Percentiles rank a stretch among this genome's conserved stretches.
Evolutionary conservation across 2,329 filamentous ascomycete genomes (phyloP).

Genomic region (Penicillium vulpinum): DNA sequence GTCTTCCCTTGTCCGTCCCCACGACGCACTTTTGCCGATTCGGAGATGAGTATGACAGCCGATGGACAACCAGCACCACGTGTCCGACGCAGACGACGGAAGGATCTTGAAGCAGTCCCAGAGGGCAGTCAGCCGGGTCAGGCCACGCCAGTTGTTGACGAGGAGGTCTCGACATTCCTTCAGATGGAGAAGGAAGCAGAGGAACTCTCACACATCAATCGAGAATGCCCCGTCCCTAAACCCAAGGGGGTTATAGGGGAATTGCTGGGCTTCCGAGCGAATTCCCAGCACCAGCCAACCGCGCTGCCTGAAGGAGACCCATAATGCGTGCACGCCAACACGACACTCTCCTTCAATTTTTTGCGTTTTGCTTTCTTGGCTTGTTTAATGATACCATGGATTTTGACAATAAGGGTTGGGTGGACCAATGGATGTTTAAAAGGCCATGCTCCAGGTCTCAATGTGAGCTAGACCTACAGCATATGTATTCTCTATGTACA

Average conservation of each 20-base stretch:
- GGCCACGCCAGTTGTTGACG: slow-evolving; percentile 28
- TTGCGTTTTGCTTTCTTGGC: slow-evolving; percentile 10
- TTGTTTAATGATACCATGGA: slow-evolving; percentile 31
- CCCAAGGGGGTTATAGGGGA: slow-evolving; percentile 75
- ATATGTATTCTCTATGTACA: slow-evolving; percentile 13
- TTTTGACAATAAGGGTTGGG: slow-evolving; percentile 10
- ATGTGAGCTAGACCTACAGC: slow-evolving; percentile 7
- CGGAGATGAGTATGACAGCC: slow-evolving; percentile 45
- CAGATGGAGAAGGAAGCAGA: slow-evolving; percentile 45
- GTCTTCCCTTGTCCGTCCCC: slow-evolving; percentile 87
- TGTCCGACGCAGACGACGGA: slow-evolving; percentile 39
- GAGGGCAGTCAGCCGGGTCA: slow-evolving; percentile 16
- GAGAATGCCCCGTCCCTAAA: slow-evolving; percentile 92
- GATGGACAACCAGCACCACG: slow-evolving; percentile 47
- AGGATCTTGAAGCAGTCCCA: slow-evolving; percentile 26
- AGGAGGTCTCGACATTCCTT: slow-evolving; percentile 48
- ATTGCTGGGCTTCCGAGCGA: slow-evolving; percentile 66
- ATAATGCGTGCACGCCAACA: slow-evolving; percentile 4
- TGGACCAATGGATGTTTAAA: slow-evolving; percentile 4
- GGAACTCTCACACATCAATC: slow-evolving; percentile 48
- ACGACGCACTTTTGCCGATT: slow-evolving; percentile 72
- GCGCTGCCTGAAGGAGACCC: slow-evolving; percentile 18
- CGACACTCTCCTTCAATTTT: background rate
- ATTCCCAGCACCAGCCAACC: slow-evolving; percentile 17
- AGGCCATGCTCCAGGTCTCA: slow-evolving; percentile 5